These are phyloP conservation scores for Boletus sp. DNA, from an alignment of 768 basidiomycete genomes.

Conservation along the genomic window DNA sequence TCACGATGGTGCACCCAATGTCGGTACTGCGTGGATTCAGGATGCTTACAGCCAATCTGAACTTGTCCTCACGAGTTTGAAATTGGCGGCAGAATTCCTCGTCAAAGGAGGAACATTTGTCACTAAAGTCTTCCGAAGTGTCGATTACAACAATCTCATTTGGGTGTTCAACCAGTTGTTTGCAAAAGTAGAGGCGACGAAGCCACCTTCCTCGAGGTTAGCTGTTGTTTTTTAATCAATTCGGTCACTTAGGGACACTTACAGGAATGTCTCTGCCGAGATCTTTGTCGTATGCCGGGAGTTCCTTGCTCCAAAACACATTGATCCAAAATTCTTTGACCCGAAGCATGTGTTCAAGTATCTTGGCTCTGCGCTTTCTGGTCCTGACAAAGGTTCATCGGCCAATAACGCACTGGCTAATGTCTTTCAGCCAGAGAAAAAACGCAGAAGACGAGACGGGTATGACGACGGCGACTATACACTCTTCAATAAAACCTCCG, in stretches of 20 bases:
- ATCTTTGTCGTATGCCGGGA: conserved; percentile 98
- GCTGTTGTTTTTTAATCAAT: conserved; percentile 10
- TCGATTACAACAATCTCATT: conserved; percentile 96
- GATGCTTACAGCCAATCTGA: conserved; percentile 98
- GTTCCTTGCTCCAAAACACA: conserved; percentile 90
- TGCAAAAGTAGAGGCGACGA: conserved; percentile 95
- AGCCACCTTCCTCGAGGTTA: conserved; percentile 94
- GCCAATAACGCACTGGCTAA: conserved; percentile 76
- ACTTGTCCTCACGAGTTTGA: conserved; percentile 91
- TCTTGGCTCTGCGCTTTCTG: conserved; percentile 47
- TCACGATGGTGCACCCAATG: conserved; percentile 99
- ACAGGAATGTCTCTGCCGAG: conserved; percentile 96
- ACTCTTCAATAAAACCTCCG: conserved; percentile 72
- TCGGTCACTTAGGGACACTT: neutral
- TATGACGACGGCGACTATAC: conserved; percentile 95
- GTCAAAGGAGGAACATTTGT: conserved; percentile 92
- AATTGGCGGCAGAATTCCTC: conserved; percentile 94
- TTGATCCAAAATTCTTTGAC: conserved; percentile 98
- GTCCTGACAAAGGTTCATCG: conserved; percentile 51
- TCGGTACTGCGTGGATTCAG: conserved; percentile 98
- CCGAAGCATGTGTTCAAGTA: conserved; percentile 98
- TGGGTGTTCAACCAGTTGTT: conserved; percentile 99
- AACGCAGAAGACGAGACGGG: conserved; percentile 87
- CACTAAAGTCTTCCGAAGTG: conserved; percentile 97
- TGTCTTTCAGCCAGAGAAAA: conserved; percentile 98